Evolutionary conservation across 768 basidiomycete species (phyloP).

Genomic region (Hydnomerulius pinastri): DNA sequence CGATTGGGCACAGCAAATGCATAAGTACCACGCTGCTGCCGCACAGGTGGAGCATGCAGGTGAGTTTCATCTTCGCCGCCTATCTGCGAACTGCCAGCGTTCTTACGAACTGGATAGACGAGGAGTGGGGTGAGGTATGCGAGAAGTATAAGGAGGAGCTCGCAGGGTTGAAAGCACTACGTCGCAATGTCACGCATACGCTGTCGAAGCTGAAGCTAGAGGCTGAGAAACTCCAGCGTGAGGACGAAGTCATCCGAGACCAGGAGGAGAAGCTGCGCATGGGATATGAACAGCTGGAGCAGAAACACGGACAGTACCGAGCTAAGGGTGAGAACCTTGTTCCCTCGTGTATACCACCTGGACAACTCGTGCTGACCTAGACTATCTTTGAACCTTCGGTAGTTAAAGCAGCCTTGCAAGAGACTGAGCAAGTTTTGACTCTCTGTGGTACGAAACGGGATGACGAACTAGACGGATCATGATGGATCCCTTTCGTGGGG

Average conservation of each 20-base stretch:
- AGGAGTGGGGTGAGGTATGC: conserved; percentile 61
- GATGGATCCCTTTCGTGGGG: not conserved
- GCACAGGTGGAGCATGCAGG: conserved; percentile 43
- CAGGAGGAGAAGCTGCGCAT: conserved; percentile 42
- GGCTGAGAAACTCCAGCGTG: conserved; percentile 41
- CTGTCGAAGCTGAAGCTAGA: conserved; percentile 40
- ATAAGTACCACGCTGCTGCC: conserved; percentile 44
- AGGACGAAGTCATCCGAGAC: conserved; percentile 41
- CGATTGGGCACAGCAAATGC: conserved; percentile 58
- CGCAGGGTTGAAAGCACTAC: conserved; percentile 55
- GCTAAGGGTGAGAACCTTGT: conserved; percentile 36
- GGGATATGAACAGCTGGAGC: conserved; percentile 42
- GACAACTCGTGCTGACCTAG: conserved; percentile 7
- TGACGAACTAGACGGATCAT: conserved; percentile 15
- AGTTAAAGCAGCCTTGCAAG: conserved; percentile 46
- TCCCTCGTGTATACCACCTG: not conserved
- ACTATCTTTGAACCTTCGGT: not conserved
- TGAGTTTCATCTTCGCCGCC: conserved; percentile 20
- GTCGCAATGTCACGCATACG: conserved; percentile 50
- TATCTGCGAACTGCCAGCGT: not conserved
- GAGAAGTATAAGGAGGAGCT: conserved; percentile 64
- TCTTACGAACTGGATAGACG: conserved; percentile 37
- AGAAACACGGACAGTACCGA: conserved; percentile 43
- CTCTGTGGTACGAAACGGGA: conserved; percentile 49
- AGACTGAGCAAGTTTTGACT: conserved; percentile 44